Evolutionary conservation across 306 rosid genomes (phyloP), one percentile per base, ranked within the genome.

Genomic region (Parietaria judaica): DNA sequence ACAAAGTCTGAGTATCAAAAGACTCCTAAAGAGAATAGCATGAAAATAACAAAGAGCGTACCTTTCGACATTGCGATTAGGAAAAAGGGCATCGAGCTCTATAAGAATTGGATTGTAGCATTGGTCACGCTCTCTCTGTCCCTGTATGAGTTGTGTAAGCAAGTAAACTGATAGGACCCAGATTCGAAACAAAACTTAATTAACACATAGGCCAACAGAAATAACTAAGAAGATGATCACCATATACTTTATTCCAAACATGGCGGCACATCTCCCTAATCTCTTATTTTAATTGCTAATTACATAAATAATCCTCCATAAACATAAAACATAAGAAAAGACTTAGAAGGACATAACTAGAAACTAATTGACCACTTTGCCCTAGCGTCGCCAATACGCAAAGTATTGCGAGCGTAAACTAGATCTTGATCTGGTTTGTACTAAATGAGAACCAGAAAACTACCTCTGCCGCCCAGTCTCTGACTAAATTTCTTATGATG

Each of bases 401-500:
- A 23, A 23, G 31, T 23, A 23, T 23, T 23, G 31, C 31, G 31
- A 23, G 31, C 31, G 1, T 23, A 0, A 23, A 23, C 1, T 23
- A 23, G 31, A 23, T 23, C 31, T 23, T 23, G 31, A 23, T 23
- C 31, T 23, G 31, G 31, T 23, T 23, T 23, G 31, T 23, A 23
- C 31, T 23, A 23, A 65, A 43, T 8, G 61, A 51, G 50, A 45
- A 62, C 67, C 36, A 61, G 56, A 38, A 54, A 53, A 7, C 51
- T 88, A 92, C 99, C 90, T 92, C 96, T 53, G 72, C 76, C 11
- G 95, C 94, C 99, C 99, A 92, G 59, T 92, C 99, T 83, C 99
- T 86, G 53, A 86, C 96, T 75, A 92, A 74, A 67, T 82, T 92
- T 84, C 96, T 81, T 79, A 86, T 74, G 48, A 88, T 73, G 61